A percentile compares a stretch with the other conserved stretches of the same genome.
Evolutionary conservation across 2,329 filamentous ascomycete genomes (phyloP).

Genomic region (Chrysosporium queenslandicum): DNA sequence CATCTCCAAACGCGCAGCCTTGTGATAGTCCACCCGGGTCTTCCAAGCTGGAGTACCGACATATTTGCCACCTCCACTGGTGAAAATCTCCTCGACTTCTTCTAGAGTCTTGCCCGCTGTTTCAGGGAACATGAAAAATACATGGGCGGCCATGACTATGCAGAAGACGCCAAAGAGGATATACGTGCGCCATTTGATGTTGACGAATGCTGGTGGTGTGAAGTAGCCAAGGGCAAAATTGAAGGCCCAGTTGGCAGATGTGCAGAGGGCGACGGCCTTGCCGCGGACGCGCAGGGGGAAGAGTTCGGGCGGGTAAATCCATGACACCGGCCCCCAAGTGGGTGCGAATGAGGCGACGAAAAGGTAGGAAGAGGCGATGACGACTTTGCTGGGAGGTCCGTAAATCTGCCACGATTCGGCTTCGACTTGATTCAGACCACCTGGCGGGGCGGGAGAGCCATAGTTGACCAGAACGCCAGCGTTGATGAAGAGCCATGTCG

Average conservation of each 20-base stretch:
- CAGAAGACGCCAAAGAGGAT: conserved; percentile 69
- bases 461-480: conserved; percentile 33
- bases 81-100: conserved; percentile 65
- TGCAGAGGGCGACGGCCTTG: conserved; percentile 53
- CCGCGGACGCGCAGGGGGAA: conserved; percentile 54
- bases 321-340: conserved; percentile 52
- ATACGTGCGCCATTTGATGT: conserved; percentile 54
- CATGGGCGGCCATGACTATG: conserved; percentile 56
- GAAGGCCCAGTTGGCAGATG: conserved; percentile 54
- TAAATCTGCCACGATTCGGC: conserved; percentile 32
- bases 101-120: conserved; percentile 66
- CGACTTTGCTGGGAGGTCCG: conserved; percentile 45
- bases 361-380: conserved; percentile 61
- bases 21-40: conserved; percentile 26
- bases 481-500: conserved; percentile 37
- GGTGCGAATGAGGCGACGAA: conserved; percentile 61
- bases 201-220: conserved; percentile 49
- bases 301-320: conserved; percentile 53
- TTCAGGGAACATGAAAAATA: conserved; percentile 57
- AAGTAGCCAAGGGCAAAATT: conserved; percentile 49
- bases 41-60: conserved; percentile 34
- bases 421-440: conserved; percentile 22
- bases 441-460: conserved; percentile 34
- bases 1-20: conserved; percentile 24
- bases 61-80: conserved; percentile 22